Evolutionary conservation across 352 stramenopile genomes (phyloP), one percentile per base, ranked within the genome.

Genomic region (Phytophthora syringae): DNA sequence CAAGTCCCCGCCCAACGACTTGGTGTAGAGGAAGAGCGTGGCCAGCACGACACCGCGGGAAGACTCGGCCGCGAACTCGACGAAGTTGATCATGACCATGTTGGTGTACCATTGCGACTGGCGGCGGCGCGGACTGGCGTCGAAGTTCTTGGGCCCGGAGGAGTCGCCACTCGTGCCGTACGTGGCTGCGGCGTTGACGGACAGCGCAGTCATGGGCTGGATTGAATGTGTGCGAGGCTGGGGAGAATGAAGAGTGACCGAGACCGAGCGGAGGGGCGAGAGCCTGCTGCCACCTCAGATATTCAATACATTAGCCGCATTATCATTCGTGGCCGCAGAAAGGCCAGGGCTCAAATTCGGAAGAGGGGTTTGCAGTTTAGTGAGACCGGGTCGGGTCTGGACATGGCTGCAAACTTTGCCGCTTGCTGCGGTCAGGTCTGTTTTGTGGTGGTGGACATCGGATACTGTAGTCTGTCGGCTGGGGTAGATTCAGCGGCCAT

Each of bases 21-120:
- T 89, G 70, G 70, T 90, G 72, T 94, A 94, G 16, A 94, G 82
- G 64, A 91, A 94, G 32, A 94, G 81, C 47, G 86, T 93, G 45
- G 86, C 75, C 60, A 94, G 70, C 65, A 93, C 84, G 25, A 94
- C 71, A 47, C 86, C 86, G 18, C 86, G 80, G 24, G 86, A 92
- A 2, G 82, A 91, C 56, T 94, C 86, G 30, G 84, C 86, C 20
- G 86, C 61, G 61, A 94, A 93, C 60, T 94, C 86, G 60, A 94
- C 80, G 62, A 94, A 89, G 76, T 94, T 93, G 79, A 94, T 77
- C 28, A 94, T 75, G 37, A 72, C 71, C 80, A 94, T 93, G 66
- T 93, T 88, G 53, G 89, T 68, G 61, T 88, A 87, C 86, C 86
- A 94, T 57, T 76, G 68, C 27, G 66, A 60, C n/a, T 82, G 34